Conservation (phyloP, 2,329 filamentous ascomycete genomes). For the Neopestalotiopsis sp. region DNA sequence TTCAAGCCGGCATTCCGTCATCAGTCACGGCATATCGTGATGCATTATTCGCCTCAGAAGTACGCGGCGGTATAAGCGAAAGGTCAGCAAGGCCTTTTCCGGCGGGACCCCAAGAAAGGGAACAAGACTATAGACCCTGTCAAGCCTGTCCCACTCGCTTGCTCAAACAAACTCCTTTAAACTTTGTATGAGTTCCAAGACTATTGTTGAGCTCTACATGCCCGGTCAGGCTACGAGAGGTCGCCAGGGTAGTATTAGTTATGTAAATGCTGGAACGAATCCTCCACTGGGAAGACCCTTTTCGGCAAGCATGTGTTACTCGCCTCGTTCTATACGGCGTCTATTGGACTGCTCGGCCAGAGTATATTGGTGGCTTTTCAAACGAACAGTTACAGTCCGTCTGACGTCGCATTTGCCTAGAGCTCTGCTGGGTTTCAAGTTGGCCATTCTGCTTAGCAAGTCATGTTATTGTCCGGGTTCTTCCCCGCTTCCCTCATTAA, state of each 20-base stretch:
- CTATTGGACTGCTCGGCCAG: slow-evolving; percentile 6
- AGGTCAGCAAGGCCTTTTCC: not conserved
- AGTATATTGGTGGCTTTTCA: not conserved
- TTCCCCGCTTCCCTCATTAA: slow-evolving; percentile 9
- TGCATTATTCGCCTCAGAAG: not conserved
- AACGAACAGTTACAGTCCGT: slow-evolving; percentile 5
- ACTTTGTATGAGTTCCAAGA: not conserved
- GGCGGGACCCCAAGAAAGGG: not conserved
- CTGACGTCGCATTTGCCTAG: slow-evolving; percentile 2
- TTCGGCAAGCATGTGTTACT: slow-evolving; percentile 6
- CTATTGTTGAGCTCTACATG: not conserved
- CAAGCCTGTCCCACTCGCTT: not conserved
- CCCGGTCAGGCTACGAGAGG: not conserved
- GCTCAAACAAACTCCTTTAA: not conserved
- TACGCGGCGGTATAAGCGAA: slow-evolving; percentile 8
- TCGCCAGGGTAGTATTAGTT: slow-evolving; percentile 7
- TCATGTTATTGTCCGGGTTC: not conserved
- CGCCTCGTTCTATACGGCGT: not conserved
- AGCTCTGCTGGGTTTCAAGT: not conserved
- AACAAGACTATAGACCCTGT: not conserved
- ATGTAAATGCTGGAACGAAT: slow-evolving; percentile 8
- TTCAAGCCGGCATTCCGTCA: not conserved
- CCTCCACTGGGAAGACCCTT: not conserved
- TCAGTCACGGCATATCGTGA: slow-evolving; percentile 10
- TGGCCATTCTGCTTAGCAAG: not conserved